These are phyloP conservation scores for Yarrowia sp. DNA, from an alignment of 805 yeast genomes.

Conservation along the genomic window DNA sequence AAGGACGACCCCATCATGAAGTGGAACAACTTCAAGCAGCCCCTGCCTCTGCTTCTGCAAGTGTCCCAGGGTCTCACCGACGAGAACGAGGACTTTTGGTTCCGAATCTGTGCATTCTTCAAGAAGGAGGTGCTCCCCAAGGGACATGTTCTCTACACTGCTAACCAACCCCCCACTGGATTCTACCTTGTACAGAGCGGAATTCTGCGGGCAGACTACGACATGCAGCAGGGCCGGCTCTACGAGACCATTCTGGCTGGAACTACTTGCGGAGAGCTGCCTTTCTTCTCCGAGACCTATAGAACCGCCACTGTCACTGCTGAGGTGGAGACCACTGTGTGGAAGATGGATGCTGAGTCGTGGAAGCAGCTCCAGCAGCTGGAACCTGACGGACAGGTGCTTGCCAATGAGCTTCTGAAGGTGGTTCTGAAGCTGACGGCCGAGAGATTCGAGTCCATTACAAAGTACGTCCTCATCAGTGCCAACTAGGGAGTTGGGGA, in stretches of 20 bases:
- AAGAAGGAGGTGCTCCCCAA: conserved; percentile 57
- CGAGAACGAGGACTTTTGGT: conserved; percentile 66
- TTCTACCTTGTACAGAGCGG: conserved; percentile 68
- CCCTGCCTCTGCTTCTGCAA: conserved; percentile 68
- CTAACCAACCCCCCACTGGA: conserved; percentile 58
- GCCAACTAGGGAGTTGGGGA: conserved; percentile 15
- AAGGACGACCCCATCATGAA: conserved; percentile 46
- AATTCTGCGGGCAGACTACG: conserved; percentile 59
- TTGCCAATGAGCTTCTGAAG: conserved; percentile 68
- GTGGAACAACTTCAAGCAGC: conserved; percentile 56
- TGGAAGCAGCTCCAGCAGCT: conserved; percentile 55
- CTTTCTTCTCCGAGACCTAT: conserved; percentile 51
- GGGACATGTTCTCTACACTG: conserved; percentile 56
- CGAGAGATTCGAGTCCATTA: conserved; percentile 74
- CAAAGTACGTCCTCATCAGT: conserved; percentile 76
- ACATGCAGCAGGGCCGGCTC: conserved; percentile 57
- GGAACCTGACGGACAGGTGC: conserved; percentile 55
- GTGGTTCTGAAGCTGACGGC: conserved; percentile 69
- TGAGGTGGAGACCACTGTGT: conserved; percentile 68
- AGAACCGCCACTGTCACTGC: conserved; percentile 60
- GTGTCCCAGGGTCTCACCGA: conserved; percentile 62
- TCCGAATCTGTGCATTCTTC: conserved; percentile 63
- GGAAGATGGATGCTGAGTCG: conserved; percentile 64
- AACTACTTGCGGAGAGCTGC: conserved; percentile 75
- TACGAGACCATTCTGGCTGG: conserved; percentile 67